phyloP scores from a whole-genome alignment of 2,329 filamentous ascomycete species.

The Shiraia bambusicola region DNA sequence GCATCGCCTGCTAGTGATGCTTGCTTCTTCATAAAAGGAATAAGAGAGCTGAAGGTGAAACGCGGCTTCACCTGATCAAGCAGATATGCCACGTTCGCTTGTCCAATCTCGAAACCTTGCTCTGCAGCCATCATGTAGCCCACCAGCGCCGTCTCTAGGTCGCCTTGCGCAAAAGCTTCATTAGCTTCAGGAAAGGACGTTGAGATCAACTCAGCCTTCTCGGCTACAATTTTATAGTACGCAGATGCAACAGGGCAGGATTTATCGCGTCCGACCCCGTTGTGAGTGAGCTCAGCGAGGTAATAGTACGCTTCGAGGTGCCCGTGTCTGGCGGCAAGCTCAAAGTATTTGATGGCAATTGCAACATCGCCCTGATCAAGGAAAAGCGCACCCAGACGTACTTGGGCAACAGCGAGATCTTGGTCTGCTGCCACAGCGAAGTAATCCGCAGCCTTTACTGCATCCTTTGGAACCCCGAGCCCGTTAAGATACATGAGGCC shows the following conservation, averaged over 20 bases:
- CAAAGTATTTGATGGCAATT: slow-evolving; percentile 82
- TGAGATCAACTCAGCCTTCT: slow-evolving; percentile 84
- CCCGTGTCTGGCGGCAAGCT: slow-evolving; percentile 77
- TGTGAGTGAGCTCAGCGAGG: slow-evolving; percentile 80
- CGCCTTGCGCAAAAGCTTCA: slow-evolving; percentile 74
- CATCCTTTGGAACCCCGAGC: slow-evolving; percentile 69
- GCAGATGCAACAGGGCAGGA: slow-evolving; percentile 74
- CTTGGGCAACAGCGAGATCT: slow-evolving; percentile 77
- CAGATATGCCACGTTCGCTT: slow-evolving; percentile 86
- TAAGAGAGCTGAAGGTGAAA: slow-evolving; percentile 57
- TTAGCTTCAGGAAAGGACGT: slow-evolving; percentile 84
- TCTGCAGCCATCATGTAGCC: slow-evolving; percentile 86
- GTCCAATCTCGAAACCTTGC: slow-evolving; percentile 85
- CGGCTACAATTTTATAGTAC: slow-evolving; percentile 86
- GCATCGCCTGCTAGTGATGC: slow-evolving; percentile 58
- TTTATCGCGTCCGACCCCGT: slow-evolving; percentile 77
- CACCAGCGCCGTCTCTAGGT: slow-evolving; percentile 77
- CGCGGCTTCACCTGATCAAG: slow-evolving; percentile 64
- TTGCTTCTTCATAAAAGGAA: slow-evolving; percentile 49
- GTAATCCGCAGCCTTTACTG: slow-evolving; percentile 70
- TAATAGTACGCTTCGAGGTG: slow-evolving; percentile 92
- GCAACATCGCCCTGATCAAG: slow-evolving; percentile 84
- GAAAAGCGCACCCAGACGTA: slow-evolving; percentile 79
- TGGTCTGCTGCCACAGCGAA: slow-evolving; percentile 80
- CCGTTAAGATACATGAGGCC: slow-evolving; percentile 83